Conservation (phyloP, 495 filamentous ascomycete genomes). For the Aspergillus bertholletiae region DNA sequence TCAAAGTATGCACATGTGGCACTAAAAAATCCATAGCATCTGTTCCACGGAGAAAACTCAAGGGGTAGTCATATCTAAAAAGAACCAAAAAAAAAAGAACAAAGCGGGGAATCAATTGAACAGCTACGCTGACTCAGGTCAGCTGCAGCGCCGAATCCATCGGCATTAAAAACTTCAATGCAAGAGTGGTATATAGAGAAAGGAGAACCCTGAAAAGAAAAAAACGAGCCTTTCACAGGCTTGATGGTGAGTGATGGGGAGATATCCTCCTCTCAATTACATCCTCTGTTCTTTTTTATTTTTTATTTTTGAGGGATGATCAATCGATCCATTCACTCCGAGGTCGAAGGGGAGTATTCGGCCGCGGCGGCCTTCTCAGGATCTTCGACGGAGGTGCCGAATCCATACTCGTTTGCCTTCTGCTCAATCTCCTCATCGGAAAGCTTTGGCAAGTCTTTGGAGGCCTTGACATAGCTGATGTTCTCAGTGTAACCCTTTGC, state of each 20-base stretch:
- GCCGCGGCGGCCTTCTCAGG: slow-evolving; percentile 25
- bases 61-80: slow-evolving; percentile 12
- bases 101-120: slow-evolving; percentile 7
- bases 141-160: neutral
- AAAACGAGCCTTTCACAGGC: neutral
- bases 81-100: slow-evolving; percentile 7
- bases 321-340: slow-evolving; percentile 6
- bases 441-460: slow-evolving; percentile 66
- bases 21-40: slow-evolving; percentile 1
- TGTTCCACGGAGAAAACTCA: slow-evolving; percentile 10
- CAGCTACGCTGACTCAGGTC: neutral
- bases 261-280: neutral
- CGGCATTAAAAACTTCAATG: neutral
- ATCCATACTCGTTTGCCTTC: slow-evolving; percentile 60
- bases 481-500: slow-evolving; percentile 74
- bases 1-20: slow-evolving; percentile 9
- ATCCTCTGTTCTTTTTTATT: neutral
- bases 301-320: neutral
- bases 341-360: slow-evolving; percentile 8
- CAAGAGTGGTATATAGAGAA: neutral
- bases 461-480: slow-evolving; percentile 69
- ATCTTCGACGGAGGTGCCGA: slow-evolving; percentile 31
- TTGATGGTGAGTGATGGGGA: neutral
- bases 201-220: neutral
- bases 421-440: slow-evolving; percentile 59